Percentiles rank a stretch among this genome's conserved stretches.
phyloP scores from a whole-genome alignment of 31 red algal genomes.

The Porphyra umbilicalis region DNA sequence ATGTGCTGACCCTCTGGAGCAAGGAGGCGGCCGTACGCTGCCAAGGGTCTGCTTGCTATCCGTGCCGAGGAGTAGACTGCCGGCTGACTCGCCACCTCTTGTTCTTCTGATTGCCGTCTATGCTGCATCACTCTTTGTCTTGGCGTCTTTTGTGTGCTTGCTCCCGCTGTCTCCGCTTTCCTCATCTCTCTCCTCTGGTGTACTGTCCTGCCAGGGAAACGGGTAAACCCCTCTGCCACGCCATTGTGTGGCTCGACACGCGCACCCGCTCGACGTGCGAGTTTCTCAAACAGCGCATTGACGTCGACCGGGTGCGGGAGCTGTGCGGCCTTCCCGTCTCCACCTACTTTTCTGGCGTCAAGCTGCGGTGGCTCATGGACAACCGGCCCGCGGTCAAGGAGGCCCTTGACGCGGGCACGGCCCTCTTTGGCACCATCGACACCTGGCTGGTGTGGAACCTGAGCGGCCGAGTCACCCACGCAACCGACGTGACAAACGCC shows the following conservation, averaged over 20 bases:
- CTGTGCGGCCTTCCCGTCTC: slow-evolving; percentile 61
- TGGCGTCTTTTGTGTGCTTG: not conserved
- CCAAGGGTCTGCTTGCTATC: not conserved
- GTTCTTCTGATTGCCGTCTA: too few relatives aligned
- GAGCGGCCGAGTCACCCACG: slow-evolving; percentile 39
- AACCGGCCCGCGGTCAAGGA: slow-evolving; percentile 48
- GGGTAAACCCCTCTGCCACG: slow-evolving; percentile 66
- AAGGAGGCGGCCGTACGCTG: not conserved
- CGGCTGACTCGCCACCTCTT: not conserved
- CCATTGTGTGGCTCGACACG: slow-evolving; percentile 81
- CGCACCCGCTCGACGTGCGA: slow-evolving; percentile 57
- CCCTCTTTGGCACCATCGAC: slow-evolving; percentile 87
- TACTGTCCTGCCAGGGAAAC: slow-evolving; percentile 2
- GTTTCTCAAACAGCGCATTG: slow-evolving; percentile 2
- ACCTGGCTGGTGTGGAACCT: slow-evolving; percentile 86
- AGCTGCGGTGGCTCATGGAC: slow-evolving; percentile 86
- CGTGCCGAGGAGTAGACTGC: not conserved
- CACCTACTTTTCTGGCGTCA: slow-evolving; percentile 89
- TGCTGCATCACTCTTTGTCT: not conserved
- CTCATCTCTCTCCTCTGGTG: not conserved
- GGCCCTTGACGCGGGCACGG: slow-evolving; percentile 51
- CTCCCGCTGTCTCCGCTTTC: not conserved
- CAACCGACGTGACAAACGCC: slow-evolving; percentile 92
- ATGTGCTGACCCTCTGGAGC: not conserved
- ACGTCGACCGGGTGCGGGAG: slow-evolving; percentile 18